Base-by-base conservation (phyloP, 2,329 filamentous ascomycete species). In the Fusarium marasasianum region DNA sequence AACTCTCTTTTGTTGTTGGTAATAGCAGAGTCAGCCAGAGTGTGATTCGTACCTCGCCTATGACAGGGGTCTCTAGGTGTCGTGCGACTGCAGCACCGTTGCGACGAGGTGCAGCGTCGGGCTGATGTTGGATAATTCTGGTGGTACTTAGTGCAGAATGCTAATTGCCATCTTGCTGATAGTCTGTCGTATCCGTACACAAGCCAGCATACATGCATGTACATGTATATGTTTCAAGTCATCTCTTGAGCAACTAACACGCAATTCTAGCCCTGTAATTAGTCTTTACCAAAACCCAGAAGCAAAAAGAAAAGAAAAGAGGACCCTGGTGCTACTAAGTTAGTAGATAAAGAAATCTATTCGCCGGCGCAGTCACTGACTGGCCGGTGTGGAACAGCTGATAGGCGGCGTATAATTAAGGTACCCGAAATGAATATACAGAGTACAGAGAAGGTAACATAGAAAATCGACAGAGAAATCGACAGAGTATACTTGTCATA, bases 1-100 rank as follows among this genome's bases (percentile, higher is more conserved):
- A 38, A 26, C 18, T 43, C 56, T 64, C 20, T 47, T 15, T 17
- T 31, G 33, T 20, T 20, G 26, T 48, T 50, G 26, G 24, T 29
- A 63, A 64, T 48, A n/a, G 38, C 24, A 60, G 41, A 45, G 63
- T 35, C 43, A 60, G 44, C 38, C 31, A 66, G 69, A 63, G 71
- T 29, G 64, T 76, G 63, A 75, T 76, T 73, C 69, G 69, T 77
- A 55, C 72, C 57, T 74, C 57, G 55, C 68, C 73, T 41, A 44
- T 56, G 71, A 72, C 76, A 69, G 66, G 72, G 74, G 66, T 66
- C 58, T 54, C n/a, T 58, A 54, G 66, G 68, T 71, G 74, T 69
- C 72, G 70, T 71, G 76, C 72, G 74, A 77, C 76, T 65, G 63
- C 74, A 76, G 63, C 67, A 57, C 75, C 73, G 76, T 77, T 77